Evolutionary conservation across 371 early-diverging fungal genomes (phyloP), one percentile per base, ranked within the genome.

Genomic region (Encephalitozoon cuniculi): DNA sequence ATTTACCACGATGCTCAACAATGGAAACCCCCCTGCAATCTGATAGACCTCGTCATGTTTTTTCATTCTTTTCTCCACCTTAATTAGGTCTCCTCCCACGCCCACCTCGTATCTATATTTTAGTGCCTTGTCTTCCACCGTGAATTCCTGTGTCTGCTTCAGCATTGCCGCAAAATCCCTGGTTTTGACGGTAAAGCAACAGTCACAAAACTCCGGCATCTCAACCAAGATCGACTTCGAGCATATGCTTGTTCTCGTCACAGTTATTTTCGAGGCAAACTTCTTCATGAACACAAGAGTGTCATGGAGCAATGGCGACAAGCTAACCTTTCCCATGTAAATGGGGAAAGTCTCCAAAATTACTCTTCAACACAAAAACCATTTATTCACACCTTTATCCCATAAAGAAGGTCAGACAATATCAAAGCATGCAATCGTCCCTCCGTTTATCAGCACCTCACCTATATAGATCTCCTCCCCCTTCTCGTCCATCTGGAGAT

Each of bases 391-490:
- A 46, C 3, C 18, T 7, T 21, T 7, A 15, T 4, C 15, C 15
- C 21, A 46, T 46, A 18, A 21, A 46, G 15, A 18, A 7, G 21
- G 7, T 46, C 49, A 46, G 12, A 46, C 7, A 18, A 72, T 40
- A 51, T 72, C 52, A 64, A 63, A 64, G 18, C 43, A 64, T 8
- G 52, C 41, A 4, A 72, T 51, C 25, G 63, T 72, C 12, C 46
- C 54, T 43, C 73, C 73, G 51, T 72, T 72, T 26, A 72, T 64
- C 25, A 72, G 21, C 0, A 64, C 44, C 26, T 64, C 53, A 34
- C 65, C 73, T 25, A 66, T 30, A 30, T 25, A 66, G 9, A 49
- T 21, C n/a, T 51, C 26, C 28, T 37, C 25, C 39, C 51, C 51
- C 11, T 11, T n/a, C 28, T 44, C 66, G 15, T 66, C 66, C 0